Conservation (phyloP, 306 rosid genomes). For the Alnus rubra region DNA sequence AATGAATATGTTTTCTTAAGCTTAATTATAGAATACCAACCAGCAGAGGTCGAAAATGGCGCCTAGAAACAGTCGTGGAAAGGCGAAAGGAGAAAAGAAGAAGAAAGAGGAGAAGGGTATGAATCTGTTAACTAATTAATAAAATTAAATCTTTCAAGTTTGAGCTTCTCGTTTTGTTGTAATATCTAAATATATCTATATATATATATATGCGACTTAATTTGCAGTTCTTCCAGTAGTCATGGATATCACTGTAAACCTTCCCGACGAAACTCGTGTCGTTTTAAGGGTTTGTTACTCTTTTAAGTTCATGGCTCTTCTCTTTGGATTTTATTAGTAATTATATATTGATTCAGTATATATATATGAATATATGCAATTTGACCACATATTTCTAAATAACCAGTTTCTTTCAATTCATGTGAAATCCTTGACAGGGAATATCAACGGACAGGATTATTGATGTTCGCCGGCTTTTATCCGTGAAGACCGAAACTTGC, state of each 20-base stretch:
- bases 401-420: too few species aligned
- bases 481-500: constrained; percentile 70
- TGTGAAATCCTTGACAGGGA: constrained; percentile 50
- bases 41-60: constrained; percentile 56
- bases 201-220: not conserved
- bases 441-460: constrained; percentile 95
- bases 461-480: constrained; percentile 71
- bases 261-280: constrained; percentile 71
- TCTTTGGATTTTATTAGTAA: not conserved
- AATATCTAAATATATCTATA: not conserved
- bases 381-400: too few species aligned
- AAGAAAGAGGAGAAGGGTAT: constrained; percentile 90
- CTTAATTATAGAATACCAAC: constrained; percentile 19
- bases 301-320: not conserved
- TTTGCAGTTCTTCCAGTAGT: constrained; percentile 90
- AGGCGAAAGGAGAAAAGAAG: constrained; percentile 87
- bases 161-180: not conserved
- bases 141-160: not conserved
- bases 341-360: too few species aligned
- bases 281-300: constrained; percentile 63
- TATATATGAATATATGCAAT: too few species aligned
- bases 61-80: constrained; percentile 86
- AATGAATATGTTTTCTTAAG: not conserved
- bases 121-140: not conserved
- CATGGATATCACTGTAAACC: constrained; percentile 78